Evolutionary conservation across 345 rosid genomes (phyloP), one percentile per base, ranked within the genome.

Genomic region (Sonneratia alba): DNA sequence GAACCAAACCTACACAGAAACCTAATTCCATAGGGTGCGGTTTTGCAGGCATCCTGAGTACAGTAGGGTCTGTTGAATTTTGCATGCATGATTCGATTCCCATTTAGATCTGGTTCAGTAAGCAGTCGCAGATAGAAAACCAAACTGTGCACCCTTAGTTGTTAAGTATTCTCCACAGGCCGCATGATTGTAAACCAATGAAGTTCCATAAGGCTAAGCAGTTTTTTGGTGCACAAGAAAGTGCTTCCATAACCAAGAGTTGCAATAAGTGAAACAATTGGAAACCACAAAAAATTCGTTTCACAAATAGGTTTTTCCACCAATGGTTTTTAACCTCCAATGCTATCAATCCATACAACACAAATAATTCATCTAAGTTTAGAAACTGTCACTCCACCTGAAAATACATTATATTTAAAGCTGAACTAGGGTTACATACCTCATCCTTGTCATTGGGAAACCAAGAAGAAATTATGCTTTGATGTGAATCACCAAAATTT

Each of bases 331-430:
- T n/a, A n/a, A 6, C 0, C 32, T 57, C 14, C 34, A 32, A 6
- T 24, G 38, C 18, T 9, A 38, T 22, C 12, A 21, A 66, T 14
- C 55, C 36, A 47, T 22, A 61, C 14, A 67, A 49, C 13, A 27
- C 38, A 40, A 69, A 16, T 27, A 16, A 55, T 19, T 27, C 36
- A 45, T n/a, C 7, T 21, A 51, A 47, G 37, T 24, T 36, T 1
- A 22, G 34, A 59, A 53, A 19, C 15, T 15, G 70, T 77, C 74
- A 86, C 69, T 75, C 80, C 63, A 76, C 62, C 42, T 73, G 81
- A 72, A 91, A 91, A 81, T 89, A 91, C 82, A 91, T 82, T 73
- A 93, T 84, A 75, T 82, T 83, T 82, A 91, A 81, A 6, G 97
- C 98, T 0, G 88, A 76, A 77, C 71, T 82, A 3, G 89, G 89